Evolutionary conservation across 192 early-diverging fungal genomes (phyloP), one percentile per base, ranked within the genome.

Genomic region (Glomus cerebriforme): DNA sequence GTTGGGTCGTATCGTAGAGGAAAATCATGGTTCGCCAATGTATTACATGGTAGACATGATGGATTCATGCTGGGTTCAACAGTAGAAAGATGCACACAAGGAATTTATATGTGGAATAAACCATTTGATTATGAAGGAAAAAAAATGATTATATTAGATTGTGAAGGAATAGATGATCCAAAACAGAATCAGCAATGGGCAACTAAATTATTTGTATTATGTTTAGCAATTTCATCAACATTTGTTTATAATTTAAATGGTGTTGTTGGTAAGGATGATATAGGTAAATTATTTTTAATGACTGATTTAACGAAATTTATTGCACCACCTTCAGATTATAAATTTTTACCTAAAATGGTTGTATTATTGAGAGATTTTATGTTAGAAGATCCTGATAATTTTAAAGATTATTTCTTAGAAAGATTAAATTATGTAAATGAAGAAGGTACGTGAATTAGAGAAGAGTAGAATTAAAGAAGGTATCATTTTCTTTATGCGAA

Each of bases 201-300:
- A 17, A 78, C 43, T 0, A 78, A 67, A 49, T 60, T 78, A n/a
- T 78, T 78, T n/a, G 45, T 78, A 45, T 34, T 78, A 34, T 78
- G 76, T 67, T 59, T 78, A n/a, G 29, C 39, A 10, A 49, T 78
- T 12, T 78, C 76, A 0, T 78, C 76, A 32, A 47, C 64, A 8
- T 78, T 78, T 31, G 22, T 78, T 49, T 78, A 78, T 67, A 78
- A 78, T 19, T 47, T 78, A 31, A 78, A 78, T 54, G 76, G 63
- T 17, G 59, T 78, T 9, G 35, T 78, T 32, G 76, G 59, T 43
- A 59, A 35, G n/a, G 34, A n/a, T 1, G 76, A 78, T 54, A 66
- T 78, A 9, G 62, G 35, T 9, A 78, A 78, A 32, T 32, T 78
- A 35, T 78, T 78, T 31, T 47, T 78, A 17, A 78, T 78, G 76